Base-by-base conservation (phyloP, 2,329 filamentous ascomycete genomes). In the Penicillium aurantiogriseum region DNA sequence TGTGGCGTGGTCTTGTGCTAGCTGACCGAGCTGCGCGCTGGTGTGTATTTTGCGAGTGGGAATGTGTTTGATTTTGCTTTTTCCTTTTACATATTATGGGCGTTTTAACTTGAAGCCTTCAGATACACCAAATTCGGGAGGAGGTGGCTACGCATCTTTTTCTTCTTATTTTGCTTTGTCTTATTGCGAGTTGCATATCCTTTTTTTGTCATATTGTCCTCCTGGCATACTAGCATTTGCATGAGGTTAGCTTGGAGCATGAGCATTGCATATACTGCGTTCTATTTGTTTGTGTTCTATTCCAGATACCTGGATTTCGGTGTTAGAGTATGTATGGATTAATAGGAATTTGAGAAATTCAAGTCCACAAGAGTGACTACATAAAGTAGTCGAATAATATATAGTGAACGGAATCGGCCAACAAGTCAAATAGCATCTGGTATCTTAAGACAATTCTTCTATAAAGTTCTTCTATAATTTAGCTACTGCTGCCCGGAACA, bases 11-110 rank as follows among this genome's bases (percentile, higher is more conserved):
- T 0, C 68, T 88, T 29, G 85, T 88, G 52, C 74, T 88, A 40
- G 85, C 85, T 10, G 85, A 88, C 75, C 78, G 85, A 31, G 85
- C 82, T 66, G 85, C 85, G 13, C 80, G 85, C 54, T 88, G 85
- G 85, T 88, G 85, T 69, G 85, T 88, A n/a, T 88, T 86, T 73
- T 85, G 81, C 40, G 85, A 88, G 71, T 88, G 85, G 85, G 82
- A 85, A 65, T 84, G 83, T 73, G 75, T 79, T 59, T 84, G 67
- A 78, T 66, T n/a, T 38, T n/a, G 21, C 21, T 36, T 29, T 36
- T 23, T 66, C 13, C 23, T 51, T 38, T 53, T 39, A 52, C 39
- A 49, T 50, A 23, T 11, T 39, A 44, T 39, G 25, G 45, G 36
- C 36, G 39, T 47, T 47, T 58, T 31, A 49, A 39, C 48, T 42